Base-by-base conservation (phyloP, 192 early-diverging fungal species). In the Rhizophagus sp. region DNA sequence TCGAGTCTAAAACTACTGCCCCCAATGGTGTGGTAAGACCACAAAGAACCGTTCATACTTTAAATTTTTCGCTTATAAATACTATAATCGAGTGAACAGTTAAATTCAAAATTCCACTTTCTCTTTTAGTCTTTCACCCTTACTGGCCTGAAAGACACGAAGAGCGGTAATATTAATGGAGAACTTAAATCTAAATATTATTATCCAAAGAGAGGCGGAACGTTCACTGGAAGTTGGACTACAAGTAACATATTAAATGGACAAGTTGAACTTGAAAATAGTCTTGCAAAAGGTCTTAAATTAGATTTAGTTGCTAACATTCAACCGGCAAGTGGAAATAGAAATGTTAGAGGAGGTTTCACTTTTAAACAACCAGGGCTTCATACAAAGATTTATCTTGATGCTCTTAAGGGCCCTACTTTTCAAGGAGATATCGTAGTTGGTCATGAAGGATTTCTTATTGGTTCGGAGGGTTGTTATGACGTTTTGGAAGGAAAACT, bases 111-210 rank as follows among this genome's bases (percentile, higher is more conserved):
- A 41, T 65, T 17, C 62, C 47, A 25, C 50, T 66, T 13, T 57
- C 34, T 50, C 44, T 6, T 67, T 39, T 83, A 96, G 96, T 93
- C 93, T 76, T 99, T 99, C 90, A 98, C 95, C 79, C 96, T 99
- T 75, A 91, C 91, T 84, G 98, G 97, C 76, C 85, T 88, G 75
- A 95, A 97, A 88, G 96, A 99, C 88, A 92, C 92, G 89, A 99
- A 99, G 92, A 91, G 93, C 76, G 96, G 96, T 62, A 89, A 86
- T 83, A 98, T 99, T 83, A 90, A 93, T 82, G 94, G 95, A 87
- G 97, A 99, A 83, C 89, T 99, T 85, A 97, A 98, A 93, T 94
- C 95, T 88, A 99, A 99, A 92, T 99, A 97, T 87, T 81, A 90
- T 68, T 96, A 99, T 92, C 96, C 95, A 90, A 86, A 92, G 82